Evolutionary conservation across 2,329 filamentous ascomycete species (phyloP), one percentile per base, ranked within the genome.

Genomic region (Coniella lustricola): DNA sequence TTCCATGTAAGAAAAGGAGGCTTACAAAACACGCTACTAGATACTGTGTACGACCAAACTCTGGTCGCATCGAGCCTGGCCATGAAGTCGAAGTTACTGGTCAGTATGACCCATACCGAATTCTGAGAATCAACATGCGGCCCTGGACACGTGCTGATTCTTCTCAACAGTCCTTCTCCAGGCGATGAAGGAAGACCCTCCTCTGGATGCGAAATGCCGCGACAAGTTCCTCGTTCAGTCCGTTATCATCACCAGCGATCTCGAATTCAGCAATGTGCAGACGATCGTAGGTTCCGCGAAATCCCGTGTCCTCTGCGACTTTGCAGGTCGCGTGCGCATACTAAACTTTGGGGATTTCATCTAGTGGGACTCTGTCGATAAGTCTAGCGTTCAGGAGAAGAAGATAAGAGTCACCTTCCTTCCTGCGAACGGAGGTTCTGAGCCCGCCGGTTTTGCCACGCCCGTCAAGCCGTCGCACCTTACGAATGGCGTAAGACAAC

Each of bases 201-300:
- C 90, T 17, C 67, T 75, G 50, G 90, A 95, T 65, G 83, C 86
- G 54, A 90, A 89, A 67, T 98, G 93, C 74, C 85, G 88, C 67
- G 91, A 97, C 77, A 97, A 97, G 74, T 97, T 97, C 68, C 80
- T 97, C 47, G 91, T 97, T 32, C 91, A 97, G 70, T 94, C 90
- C 21, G 87, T 95, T 42, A 76, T 82, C 44, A 87, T 96, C 56
- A 84, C 85, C 18, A 76, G 82, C 55, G 87, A 95, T 62, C 87
- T 90, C 70, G 89, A 95, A 61, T 88, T 87, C 60, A 75, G 77
- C 51, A 94, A 85, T 63, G 82, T 95, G 54, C 77, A 84, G 42
- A 79, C 87, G 39, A 88, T 96, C 62, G 89, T 94, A 77, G 60
- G 85, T 67, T 21, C 31, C 33, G n/a, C 12, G 25, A n/a, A 17